phyloP scores from a whole-genome alignment of 176 grass and related monocot species.

The Secale cereale region DNA sequence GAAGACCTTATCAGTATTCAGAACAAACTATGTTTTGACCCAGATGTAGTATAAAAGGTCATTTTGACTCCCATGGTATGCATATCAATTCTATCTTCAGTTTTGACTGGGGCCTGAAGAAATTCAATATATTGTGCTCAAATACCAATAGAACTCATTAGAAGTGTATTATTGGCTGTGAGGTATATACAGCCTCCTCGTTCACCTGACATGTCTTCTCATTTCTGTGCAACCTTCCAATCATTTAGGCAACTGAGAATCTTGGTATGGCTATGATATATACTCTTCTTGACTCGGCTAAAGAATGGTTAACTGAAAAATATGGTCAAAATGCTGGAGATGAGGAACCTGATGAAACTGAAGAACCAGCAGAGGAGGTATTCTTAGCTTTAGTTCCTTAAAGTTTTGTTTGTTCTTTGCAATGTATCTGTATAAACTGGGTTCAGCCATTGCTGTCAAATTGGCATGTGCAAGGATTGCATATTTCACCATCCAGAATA shows the following conservation, averaged over 20 bases:
- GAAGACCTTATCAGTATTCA: neutral
- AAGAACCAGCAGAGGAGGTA: conserved; percentile 72
- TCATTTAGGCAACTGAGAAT: conserved; percentile 80
- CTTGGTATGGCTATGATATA: conserved; percentile 99
- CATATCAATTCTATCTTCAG: too few species aligned
- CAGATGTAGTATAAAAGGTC: neutral
- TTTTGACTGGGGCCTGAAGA: too few species aligned
- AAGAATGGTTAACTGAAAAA: conserved; percentile 96
- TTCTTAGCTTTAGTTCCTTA: neutral
- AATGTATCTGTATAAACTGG: neutral
- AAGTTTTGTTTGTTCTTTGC: neutral
- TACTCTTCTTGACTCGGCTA: conserved; percentile 87
- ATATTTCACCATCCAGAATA: neutral
- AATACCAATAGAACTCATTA: neutral
- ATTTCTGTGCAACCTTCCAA: conserved; percentile 22
- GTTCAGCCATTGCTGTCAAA: neutral
- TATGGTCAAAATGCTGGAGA: conserved; percentile 57
- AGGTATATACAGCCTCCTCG: neutral
- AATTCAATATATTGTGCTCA: conserved; percentile 14
- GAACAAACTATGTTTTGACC: neutral
- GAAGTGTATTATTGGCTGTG: neutral
- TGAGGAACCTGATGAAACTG: conserved; percentile 57
- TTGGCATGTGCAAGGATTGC: neutral
- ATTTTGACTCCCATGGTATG: too few species aligned
- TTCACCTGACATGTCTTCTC: conserved; percentile 2